Evolutionary conservation across 139 green algal species (phyloP), one percentile per base, ranked within the genome.

Genomic region (Nannochloris sp.): DNA sequence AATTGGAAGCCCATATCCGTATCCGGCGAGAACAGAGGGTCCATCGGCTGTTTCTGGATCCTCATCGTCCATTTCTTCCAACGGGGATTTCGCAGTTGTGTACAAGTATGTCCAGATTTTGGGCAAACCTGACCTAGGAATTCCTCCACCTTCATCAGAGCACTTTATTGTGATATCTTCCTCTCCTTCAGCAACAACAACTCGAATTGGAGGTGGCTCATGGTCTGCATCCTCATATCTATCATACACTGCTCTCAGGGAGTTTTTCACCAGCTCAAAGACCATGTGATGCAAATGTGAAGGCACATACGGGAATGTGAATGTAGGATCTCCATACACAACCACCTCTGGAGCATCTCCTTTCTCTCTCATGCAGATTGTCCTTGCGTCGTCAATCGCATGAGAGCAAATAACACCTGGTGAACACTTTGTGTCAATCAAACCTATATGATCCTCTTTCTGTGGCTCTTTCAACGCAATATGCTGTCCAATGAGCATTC

Each of bases 81-180:
- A 65, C 0, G 86, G 85, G 4, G 74, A 87, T 6, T 23, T 48
- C 3, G 91, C 93, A 6, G 93, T 99, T 12, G 80, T 91, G 78
- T 99, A 99, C 26, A 99, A 79, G 79, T 99, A 99, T 45, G 93
- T 97, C 92, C 92, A 99, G 69, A 99, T 99, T 46, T 80, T 78
- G 10, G 86, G 82, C 45, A 98, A 67, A 50, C 91, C 93, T 20
- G 66, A 87, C 30, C 93, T 82, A 0, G 89, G 83, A 70, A 99
- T 99, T 66, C 93, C 93, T 36, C 93, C 93, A 3, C 93, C 93
- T 73, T 99, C 93, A 67, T 99, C 93, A 8, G 74, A 87, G 28
- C 90, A 87, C 79, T 99, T 99, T 73, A 99, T 92, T 4, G 90
- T 96, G 66, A 99, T 85, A 66, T 99, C 93, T 70, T 99, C 93